phyloP scores from a whole-genome alignment of 768 basidiomycete species.

The Amanita molliuscula region DNA sequence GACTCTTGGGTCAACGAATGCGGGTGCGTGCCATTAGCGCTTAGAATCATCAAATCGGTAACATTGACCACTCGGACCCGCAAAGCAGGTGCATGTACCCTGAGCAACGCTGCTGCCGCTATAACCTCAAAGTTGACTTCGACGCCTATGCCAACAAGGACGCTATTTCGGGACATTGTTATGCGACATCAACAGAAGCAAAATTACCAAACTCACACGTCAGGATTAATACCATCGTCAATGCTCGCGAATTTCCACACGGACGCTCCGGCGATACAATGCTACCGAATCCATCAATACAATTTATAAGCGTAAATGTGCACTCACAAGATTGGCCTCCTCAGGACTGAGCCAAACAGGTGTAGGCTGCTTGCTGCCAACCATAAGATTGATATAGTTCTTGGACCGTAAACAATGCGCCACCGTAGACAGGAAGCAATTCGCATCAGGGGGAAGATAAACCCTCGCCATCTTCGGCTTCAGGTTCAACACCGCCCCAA shows the following conservation, averaged over 20 bases:
- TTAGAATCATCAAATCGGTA: constrained; percentile 81
- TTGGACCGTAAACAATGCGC: constrained; percentile 77
- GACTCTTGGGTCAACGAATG: constrained; percentile 54
- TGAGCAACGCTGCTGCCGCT: constrained; percentile 73
- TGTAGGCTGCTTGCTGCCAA: constrained; percentile 79
- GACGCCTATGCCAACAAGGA: constrained; percentile 80
- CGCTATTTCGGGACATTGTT: constrained; percentile 32
- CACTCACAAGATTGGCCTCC: constrained; percentile 54
- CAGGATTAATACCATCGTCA: constrained; percentile 61
- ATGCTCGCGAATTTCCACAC: constrained; percentile 79
- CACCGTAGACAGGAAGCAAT: constrained; percentile 75
- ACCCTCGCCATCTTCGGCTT: constrained; percentile 65
- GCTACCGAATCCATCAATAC: constrained; percentile 25
- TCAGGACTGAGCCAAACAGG: constrained; percentile 71
- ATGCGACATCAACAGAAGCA: neutral
- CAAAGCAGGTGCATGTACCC: constrained; percentile 55
- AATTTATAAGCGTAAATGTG: neutral
- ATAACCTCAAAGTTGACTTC: constrained; percentile 87
- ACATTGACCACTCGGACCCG: constrained; percentile 85
- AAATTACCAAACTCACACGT: constrained; percentile 38
- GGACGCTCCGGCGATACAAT: constrained; percentile 81
- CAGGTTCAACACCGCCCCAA: constrained; percentile 75
- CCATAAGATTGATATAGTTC: constrained; percentile 83
- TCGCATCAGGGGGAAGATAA: constrained; percentile 86
- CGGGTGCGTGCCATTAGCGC: constrained; percentile 59